Percentiles rank a stretch among this genome's conserved stretches.
Conservation (phyloP, 2,329 filamentous ascomycete genomes). For the Verticillium albo-atrum region DNA sequence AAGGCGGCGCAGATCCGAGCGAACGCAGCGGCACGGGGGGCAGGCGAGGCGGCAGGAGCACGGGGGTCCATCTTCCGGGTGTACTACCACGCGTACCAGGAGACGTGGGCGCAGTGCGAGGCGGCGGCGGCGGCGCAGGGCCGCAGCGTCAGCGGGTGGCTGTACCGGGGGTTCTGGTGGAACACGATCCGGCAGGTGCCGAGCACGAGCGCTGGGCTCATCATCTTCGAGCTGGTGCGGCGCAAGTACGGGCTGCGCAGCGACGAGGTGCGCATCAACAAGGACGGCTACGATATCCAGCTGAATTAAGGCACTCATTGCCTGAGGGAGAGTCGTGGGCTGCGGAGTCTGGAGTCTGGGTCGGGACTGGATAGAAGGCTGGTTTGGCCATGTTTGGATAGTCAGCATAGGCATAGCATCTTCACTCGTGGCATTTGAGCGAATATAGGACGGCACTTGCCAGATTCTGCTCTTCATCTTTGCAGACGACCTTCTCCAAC, state of each 20-base stretch:
- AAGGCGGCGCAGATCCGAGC: slow-evolving; percentile 43
- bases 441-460: too few species aligned
- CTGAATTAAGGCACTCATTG: slow-evolving; percentile 44
- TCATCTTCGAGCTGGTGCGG: slow-evolving; percentile 73
- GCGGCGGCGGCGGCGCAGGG: slow-evolving; percentile 52
- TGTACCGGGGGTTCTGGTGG: slow-evolving; percentile 70
- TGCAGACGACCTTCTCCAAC: too few species aligned
- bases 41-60: slow-evolving; percentile 23
- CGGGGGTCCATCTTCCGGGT: slow-evolving; percentile 52
- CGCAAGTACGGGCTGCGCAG: slow-evolving; percentile 64
- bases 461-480: background rate
- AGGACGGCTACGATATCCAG: slow-evolving; percentile 69
- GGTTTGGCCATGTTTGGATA: too few species aligned
- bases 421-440: too few species aligned
- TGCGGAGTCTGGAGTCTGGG: too few species aligned
- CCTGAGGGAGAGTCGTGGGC: too few species aligned
- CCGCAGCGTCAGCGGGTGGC: slow-evolving; percentile 54
- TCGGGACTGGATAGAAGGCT: too few species aligned
- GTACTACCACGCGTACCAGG: slow-evolving; percentile 68
- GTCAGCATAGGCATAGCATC: background rate
- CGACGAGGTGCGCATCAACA: slow-evolving; percentile 60
- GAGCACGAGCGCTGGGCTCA: slow-evolving; percentile 70
- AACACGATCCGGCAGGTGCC: slow-evolving; percentile 70
- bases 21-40: slow-evolving; percentile 19
- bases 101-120: slow-evolving; percentile 59